A percentile compares a stretch with the other conserved stretches of the same genome.
Conservation (phyloP, 208 protist species). For the Wallacemonas collosoma region DNA sequence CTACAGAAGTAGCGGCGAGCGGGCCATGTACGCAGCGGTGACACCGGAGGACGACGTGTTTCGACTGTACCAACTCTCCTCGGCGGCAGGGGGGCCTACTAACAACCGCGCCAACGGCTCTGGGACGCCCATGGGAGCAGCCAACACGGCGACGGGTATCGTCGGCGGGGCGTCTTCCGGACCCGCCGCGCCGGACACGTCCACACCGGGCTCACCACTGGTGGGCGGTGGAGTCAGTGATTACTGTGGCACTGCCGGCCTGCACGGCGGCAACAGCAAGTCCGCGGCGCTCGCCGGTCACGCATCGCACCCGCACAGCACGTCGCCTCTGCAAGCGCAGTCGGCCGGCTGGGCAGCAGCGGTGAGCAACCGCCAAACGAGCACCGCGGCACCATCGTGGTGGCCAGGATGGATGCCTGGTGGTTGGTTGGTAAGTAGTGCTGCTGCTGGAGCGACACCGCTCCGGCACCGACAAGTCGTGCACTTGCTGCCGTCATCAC, state of each 20-base stretch:
- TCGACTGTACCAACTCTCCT: constrained; percentile 2
- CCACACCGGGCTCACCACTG: not conserved
- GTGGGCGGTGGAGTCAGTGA: not conserved
- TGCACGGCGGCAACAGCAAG: not conserved
- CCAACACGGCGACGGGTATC: not conserved
- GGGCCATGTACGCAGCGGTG: not conserved
- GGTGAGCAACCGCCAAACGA: not conserved
- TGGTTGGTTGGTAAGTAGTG: not conserved
- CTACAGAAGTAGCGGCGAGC: not conserved
- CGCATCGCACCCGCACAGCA: not conserved
- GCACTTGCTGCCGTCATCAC: constrained; percentile 8
- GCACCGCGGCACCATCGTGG: constrained; percentile 7
- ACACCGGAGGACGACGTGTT: constrained; percentile 13
- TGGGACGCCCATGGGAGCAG: not conserved
- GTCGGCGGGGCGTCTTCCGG: not conserved
- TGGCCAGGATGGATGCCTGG: constrained; percentile 1
- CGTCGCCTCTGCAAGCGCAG: constrained; percentile 3
- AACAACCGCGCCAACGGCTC: not conserved
- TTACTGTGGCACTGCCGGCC: not conserved
- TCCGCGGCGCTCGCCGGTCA: not conserved
- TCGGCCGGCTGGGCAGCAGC: not conserved
- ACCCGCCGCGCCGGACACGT: not conserved
- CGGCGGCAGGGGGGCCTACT: not conserved
- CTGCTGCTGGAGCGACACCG: not conserved
- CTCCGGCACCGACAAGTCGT: not conserved